phyloP scores from a whole-genome alignment of 495 filamentous ascomycete species.

The Mycothermus thermophilus region DNA sequence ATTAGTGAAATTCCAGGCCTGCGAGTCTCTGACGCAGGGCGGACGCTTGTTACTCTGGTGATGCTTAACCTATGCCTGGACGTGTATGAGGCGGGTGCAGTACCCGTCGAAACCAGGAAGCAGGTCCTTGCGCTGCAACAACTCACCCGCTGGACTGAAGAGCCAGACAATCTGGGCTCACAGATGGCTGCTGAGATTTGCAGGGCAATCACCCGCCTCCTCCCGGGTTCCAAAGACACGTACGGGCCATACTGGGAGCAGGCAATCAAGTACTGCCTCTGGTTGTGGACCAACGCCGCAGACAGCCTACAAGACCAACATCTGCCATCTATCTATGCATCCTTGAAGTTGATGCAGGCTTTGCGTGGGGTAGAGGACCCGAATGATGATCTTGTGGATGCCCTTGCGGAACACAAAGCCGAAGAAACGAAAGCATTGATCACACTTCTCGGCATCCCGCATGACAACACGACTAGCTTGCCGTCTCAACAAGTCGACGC shows the following conservation, averaged over 20 bases:
- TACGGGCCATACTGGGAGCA: conserved; percentile 81
- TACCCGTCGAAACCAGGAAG: conserved; percentile 60
- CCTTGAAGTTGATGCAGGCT: conserved; percentile 53
- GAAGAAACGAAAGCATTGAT: conserved; percentile 43
- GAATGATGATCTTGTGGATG: conserved; percentile 80
- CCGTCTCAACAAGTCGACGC: conserved; percentile 48
- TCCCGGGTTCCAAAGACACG: conserved; percentile 58
- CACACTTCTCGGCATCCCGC: conserved; percentile 40
- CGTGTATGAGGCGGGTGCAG: conserved; percentile 28
- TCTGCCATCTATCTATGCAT: conserved; percentile 51
- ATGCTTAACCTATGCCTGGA: conserved; percentile 31
- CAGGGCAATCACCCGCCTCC: conserved; percentile 46
- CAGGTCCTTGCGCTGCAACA: conserved; percentile 73
- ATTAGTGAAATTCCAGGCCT: conserved; percentile 40
- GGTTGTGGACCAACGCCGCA: conserved; percentile 37
- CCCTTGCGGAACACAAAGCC: conserved; percentile 40
- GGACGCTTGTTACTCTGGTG: conserved; percentile 26
- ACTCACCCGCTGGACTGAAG: conserved; percentile 52
- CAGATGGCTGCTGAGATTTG: conserved; percentile 47
- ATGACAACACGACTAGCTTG: conserved; percentile 17
- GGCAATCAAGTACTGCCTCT: conserved; percentile 42
- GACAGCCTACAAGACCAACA: conserved; percentile 19
- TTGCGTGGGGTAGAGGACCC: conserved; percentile 47
- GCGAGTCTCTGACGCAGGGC: conserved; percentile 18
- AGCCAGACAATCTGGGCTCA: conserved; percentile 31